These are phyloP conservation scores for Aspergillus pseudoglaucus DNA, from an alignment of 2,329 filamentous ascomycete species.

Conservation along the genomic window DNA sequence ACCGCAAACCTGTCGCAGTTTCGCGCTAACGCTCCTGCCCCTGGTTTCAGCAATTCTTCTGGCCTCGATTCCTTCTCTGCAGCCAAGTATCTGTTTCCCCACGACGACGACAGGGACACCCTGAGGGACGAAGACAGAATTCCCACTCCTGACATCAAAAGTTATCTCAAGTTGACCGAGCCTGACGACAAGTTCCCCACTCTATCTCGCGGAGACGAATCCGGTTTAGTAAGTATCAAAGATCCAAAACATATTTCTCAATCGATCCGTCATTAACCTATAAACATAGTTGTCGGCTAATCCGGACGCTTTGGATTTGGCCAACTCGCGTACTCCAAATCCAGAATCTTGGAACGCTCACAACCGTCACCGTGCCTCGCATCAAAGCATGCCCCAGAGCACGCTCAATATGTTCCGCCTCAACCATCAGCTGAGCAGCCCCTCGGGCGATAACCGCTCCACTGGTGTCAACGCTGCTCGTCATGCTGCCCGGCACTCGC, in stretches of 20 bases:
- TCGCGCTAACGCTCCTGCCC: constrained; percentile 21
- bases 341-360: constrained; percentile 61
- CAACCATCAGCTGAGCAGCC: constrained; percentile 26
- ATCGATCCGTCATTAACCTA: constrained; percentile 31
- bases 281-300: constrained; percentile 66
- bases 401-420: constrained; percentile 38
- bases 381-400: constrained; percentile 55
- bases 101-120: constrained; percentile 59
- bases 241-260: not conserved
- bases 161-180: constrained; percentile 63
- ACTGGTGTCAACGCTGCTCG: constrained; percentile 22
- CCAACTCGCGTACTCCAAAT: constrained; percentile 60
- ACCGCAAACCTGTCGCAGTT: constrained; percentile 47
- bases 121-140: constrained; percentile 44
- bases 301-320: constrained; percentile 73
- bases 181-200: constrained; percentile 84
- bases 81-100: constrained; percentile 78
- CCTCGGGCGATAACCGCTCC: constrained; percentile 22
- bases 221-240: constrained; percentile 46
- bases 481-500: constrained; percentile 39
- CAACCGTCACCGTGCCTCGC: constrained; percentile 61
- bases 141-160: constrained; percentile 60
- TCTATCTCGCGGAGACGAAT: constrained; percentile 42
- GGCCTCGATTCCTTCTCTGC: constrained; percentile 78
- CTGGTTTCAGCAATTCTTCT: constrained; percentile 21